Base-by-base conservation (phyloP, 176 grass and related monocot species). In the Phyllostachys edulis region DNA sequence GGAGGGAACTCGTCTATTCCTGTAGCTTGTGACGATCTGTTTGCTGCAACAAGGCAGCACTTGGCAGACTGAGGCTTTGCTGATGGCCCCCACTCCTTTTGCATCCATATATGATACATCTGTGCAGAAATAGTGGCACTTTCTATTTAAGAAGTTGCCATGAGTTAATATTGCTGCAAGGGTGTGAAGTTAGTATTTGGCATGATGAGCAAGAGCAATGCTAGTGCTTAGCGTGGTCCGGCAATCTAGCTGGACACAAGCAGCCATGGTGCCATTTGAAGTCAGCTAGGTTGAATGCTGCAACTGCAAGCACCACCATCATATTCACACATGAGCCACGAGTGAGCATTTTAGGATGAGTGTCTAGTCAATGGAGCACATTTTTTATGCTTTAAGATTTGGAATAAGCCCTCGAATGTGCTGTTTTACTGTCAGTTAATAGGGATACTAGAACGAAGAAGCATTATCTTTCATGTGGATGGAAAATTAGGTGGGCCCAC, bases 201-300 rank as follows among this genome's bases (percentile, higher is more conserved):
- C 49, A 72, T 40, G 50, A 57, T 69, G 49, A 79, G 55, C 34
- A 52, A 86, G 44, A 45, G 44, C 44, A 45, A 45, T 34, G 34
- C 29, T 42, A n/a, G 27, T 23, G 10, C 18, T 34, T 7, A 65
- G 45, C 15, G 36, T 80, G 29, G 20, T 3, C 44, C 7, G 16
- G 32, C 50, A 26, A 60, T 69, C 50, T 76, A 68, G 50, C 51
- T 61, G 18, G 56, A 65, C 38, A 80, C 17, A 27, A 63, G 57
- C 1, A 18, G 32, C 41, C 9, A 80, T 41, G 24, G 37, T 5
- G 47, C 61, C 45, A 67, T 20, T 10, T 76, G 38, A 55, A 84
- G 55, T 40, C 56, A 50, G 34, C 29, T 39, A 85, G 64, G 39
- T 85, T 78, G 55, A 18, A 78, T 60, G 55, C 50, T 66, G 55